These are phyloP conservation scores for Yarrowia sp. DNA, from an alignment of 805 yeast species.

Conservation along the genomic window DNA sequence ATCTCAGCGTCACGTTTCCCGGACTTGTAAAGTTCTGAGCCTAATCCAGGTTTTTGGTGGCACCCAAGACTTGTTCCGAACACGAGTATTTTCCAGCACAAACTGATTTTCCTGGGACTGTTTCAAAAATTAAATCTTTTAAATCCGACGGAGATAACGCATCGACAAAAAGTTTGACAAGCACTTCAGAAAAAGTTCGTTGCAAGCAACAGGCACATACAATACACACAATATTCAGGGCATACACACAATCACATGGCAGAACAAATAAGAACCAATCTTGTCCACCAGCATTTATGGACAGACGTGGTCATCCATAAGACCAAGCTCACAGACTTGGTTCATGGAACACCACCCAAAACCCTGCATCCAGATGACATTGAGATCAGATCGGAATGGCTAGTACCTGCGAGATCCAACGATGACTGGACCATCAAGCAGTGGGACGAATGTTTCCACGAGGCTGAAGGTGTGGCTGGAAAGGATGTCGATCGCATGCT, in stretches of 20 bases:
- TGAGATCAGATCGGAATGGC: slow-evolving; percentile 30
- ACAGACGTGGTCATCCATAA: slow-evolving; percentile 31
- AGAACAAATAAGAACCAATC: slow-evolving; percentile 34
- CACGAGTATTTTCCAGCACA: neutral
- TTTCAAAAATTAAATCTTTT: too few relatives aligned
- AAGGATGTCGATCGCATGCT: slow-evolving; percentile 34
- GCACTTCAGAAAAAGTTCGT: neutral
- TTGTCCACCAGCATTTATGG: slow-evolving; percentile 42
- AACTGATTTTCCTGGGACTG: slow-evolving; percentile 1
- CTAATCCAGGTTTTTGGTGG: neutral
- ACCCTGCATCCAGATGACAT: slow-evolving; percentile 33
- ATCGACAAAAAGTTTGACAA: neutral
- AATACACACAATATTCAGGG: neutral
- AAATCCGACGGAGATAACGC: slow-evolving; percentile 24
- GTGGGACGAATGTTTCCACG: slow-evolving; percentile 38
- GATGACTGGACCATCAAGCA: slow-evolving; percentile 37
- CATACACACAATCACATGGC: slow-evolving; percentile 25
- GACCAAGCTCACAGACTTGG: slow-evolving; percentile 11
- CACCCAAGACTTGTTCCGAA: neutral
- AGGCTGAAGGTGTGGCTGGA: slow-evolving; percentile 27
- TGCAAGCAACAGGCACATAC: neutral
- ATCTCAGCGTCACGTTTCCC: slow-evolving; percentile 10
- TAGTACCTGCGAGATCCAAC: slow-evolving; percentile 33
- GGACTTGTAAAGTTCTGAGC: slow-evolving; percentile 5
- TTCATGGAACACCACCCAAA: slow-evolving; percentile 38